phyloP scores from a whole-genome alignment of 1,139 yeast species.

The Pichia sorboxylosa region DNA sequence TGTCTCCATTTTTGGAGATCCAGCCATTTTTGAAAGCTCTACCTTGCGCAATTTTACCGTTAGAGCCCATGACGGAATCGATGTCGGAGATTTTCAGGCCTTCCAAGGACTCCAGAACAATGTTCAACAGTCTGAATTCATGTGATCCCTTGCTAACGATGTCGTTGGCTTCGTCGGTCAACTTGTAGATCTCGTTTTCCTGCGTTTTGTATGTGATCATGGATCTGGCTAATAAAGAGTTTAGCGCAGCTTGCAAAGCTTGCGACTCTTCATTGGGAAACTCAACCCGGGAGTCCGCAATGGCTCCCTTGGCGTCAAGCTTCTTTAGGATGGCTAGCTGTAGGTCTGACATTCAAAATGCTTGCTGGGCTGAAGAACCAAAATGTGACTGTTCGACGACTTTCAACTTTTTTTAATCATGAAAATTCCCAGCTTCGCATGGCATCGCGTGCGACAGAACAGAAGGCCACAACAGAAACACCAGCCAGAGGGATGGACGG shows the following conservation, averaged over 20 bases:
- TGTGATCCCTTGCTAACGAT: conserved; percentile 77
- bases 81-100: conserved; percentile 80
- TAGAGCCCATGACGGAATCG: conserved; percentile 60
- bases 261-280: conserved; percentile 45
- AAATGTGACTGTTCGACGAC: too few relatives aligned
- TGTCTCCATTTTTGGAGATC: conserved; percentile 80
- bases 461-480: too few relatives aligned
- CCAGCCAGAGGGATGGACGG: too few relatives aligned
- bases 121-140: conserved; percentile 70
- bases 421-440: too few relatives aligned
- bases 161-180: conserved; percentile 75
- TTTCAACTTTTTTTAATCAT: too few relatives aligned
- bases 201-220: conserved; percentile 67
- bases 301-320: conserved; percentile 46
- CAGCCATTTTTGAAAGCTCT: conserved; percentile 98
- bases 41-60: conserved; percentile 90
- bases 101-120: conserved; percentile 63
- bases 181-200: conserved; percentile 66
- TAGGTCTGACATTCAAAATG: conserved; percentile 53
- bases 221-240: conserved; percentile 73
- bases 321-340: conserved; percentile 48
- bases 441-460: too few relatives aligned
- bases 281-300: conserved; percentile 50
- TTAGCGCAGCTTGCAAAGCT: conserved; percentile 62
- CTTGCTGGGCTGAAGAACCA: too few relatives aligned